phyloP scores from a whole-genome alignment of 1,139 yeast species.

The Hyphopichia fennica region DNA sequence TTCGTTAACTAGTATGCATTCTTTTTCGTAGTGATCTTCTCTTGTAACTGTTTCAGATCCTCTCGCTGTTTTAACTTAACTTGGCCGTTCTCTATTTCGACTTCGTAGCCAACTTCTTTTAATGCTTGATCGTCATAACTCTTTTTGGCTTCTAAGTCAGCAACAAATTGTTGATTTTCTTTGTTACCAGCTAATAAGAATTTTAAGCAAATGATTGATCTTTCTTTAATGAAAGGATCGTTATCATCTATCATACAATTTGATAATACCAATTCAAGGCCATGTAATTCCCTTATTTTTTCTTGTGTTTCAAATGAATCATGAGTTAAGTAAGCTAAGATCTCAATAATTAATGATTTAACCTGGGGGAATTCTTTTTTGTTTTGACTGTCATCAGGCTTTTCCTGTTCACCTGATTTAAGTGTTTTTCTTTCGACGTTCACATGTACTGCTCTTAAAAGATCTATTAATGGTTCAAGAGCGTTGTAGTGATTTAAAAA shows the following conservation, averaged over 20 bases:
- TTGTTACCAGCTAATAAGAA: slow-evolving; percentile 62
- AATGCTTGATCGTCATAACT: slow-evolving; percentile 34
- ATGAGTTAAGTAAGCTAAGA: slow-evolving; percentile 55
- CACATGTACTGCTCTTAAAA: slow-evolving; percentile 51
- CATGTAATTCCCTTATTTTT: slow-evolving; percentile 61
- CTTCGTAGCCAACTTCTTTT: slow-evolving; percentile 42
- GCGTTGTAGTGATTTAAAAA: slow-evolving; percentile 53
- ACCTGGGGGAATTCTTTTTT: slow-evolving; percentile 55
- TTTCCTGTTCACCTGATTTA: slow-evolving; percentile 5
- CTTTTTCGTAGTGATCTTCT: background rate
- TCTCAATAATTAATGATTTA: slow-evolving; percentile 62
- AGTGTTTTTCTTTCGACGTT: slow-evolving; percentile 37
- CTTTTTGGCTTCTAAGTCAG: slow-evolving; percentile 42
- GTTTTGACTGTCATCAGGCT: slow-evolving; percentile 12
- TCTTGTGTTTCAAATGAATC: slow-evolving; percentile 64
- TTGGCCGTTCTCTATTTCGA: slow-evolving; percentile 37
- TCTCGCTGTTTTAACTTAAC: slow-evolving; percentile 19
- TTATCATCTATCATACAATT: slow-evolving; percentile 84
- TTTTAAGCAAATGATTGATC: slow-evolving; percentile 76
- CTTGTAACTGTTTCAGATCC: background rate
- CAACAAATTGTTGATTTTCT: slow-evolving; percentile 74
- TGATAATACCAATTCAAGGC: slow-evolving; percentile 69
- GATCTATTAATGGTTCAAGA: slow-evolving; percentile 40
- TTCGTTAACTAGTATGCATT: background rate
- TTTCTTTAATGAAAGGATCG: slow-evolving; percentile 86